phyloP scores from a whole-genome alignment of 495 filamentous ascomycete species.

The Platismatia glauca region DNA sequence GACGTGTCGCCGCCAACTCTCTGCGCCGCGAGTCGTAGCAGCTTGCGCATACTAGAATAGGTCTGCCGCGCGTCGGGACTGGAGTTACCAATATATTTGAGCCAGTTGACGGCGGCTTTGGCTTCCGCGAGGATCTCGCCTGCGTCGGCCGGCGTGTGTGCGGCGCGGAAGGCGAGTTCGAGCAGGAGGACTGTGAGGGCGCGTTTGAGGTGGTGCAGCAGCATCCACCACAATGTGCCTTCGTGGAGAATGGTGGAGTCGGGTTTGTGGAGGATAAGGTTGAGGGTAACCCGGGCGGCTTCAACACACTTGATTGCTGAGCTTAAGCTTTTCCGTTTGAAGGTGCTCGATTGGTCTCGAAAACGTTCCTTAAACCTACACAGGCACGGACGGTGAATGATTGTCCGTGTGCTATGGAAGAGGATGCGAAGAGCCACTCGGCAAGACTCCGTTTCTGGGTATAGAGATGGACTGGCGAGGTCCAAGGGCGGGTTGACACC shows the following conservation, averaged over 20 bases:
- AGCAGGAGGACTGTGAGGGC: conserved; percentile 49
- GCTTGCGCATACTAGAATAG: conserved; percentile 25
- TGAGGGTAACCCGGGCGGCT: conserved; percentile 47
- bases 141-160: conserved; percentile 47
- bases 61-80: conserved; percentile 42
- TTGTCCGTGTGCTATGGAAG: conserved; percentile 50
- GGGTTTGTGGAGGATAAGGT: conserved; percentile 41
- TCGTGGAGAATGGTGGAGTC: conserved; percentile 38
- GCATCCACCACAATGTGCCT: conserved; percentile 54
- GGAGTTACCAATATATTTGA: conserved; percentile 38
- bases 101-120: conserved; percentile 48
- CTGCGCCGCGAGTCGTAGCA: conserved; percentile 16
- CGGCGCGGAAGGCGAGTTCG: conserved; percentile 45
- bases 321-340: conserved; percentile 42
- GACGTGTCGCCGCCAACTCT: conserved; percentile 17
- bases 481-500: conserved; percentile 35
- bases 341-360: conserved; percentile 33
- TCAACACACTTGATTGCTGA: conserved; percentile 48
- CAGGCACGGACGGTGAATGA: conserved; percentile 53
- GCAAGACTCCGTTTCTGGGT: conserved; percentile 40
- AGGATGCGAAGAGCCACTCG: conserved; percentile 35
- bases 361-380: conserved; percentile 43
- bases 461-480: conserved; percentile 29
- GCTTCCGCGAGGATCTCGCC: conserved; percentile 43
- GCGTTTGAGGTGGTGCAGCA: conserved; percentile 55